Base-by-base conservation (phyloP, 2,329 filamentous ascomycete species). In the Colletotrichum sp. region DNA sequence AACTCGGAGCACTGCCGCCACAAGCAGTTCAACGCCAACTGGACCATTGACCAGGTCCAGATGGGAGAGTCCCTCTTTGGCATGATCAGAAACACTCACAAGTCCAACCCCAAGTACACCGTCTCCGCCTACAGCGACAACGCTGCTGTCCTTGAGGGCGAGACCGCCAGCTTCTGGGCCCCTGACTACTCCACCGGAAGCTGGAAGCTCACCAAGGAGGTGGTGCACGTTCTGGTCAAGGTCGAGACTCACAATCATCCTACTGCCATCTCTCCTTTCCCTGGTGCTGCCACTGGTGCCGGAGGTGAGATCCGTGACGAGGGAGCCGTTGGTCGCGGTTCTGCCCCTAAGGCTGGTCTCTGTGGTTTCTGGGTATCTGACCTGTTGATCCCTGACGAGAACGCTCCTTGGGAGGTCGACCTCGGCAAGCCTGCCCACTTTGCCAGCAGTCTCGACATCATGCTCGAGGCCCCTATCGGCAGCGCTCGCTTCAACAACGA, bases 211-310 rank as follows among this genome's bases (percentile, higher is more conserved):
- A 95, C 91, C 24, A 97, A 95, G 81, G 97, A 99, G 86, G 89
- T 92, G 28, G 93, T 98, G 24, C 95, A 98, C 83, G 94, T 96
- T 80, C 88, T 99, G 64, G 93, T 93, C 83, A 99, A 99, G 87
- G 97, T 99, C 67, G 97, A 99, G 87, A 99, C 97, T 3, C 96
- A 99, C 87, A 99, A 99, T 84, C 96, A 99, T 82, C 96, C 96
- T 4, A 99, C 97, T 7, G 96, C 96, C 10, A 98, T 99, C 69
- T 98, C 96, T 1, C 96, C 96, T 0, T 98, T 95, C 82, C 90
- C 96, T 6, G 97, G 97, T 81, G 97, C 97, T 12, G 97, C 97
- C 9, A 99, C 97, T 52, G 97, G 97, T 32, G 96, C 96, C 34
- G 97, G 97, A 79, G 97, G 97, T 80, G 96, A 99, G 84, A 98